Conservation (phyloP, 495 filamentous ascomycete species). For the Echria macrotheca region DNA sequence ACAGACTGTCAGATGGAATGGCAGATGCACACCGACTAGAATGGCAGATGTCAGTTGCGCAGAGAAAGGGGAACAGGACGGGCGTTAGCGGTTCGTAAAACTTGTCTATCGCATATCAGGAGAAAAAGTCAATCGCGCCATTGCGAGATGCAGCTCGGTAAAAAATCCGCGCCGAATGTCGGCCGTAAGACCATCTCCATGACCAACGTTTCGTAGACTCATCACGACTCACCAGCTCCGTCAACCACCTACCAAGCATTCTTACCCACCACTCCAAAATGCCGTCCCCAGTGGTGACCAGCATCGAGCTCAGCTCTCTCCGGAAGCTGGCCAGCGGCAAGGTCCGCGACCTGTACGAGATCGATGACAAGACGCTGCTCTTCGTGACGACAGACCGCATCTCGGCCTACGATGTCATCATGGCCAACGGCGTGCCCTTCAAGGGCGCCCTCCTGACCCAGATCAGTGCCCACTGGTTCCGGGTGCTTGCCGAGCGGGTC, state of each 20-base stretch:
- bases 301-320: constrained; percentile 26
- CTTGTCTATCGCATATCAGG: too few species aligned
- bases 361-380: constrained; percentile 70
- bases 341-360: constrained; percentile 74
- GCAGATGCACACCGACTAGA: too few species aligned
- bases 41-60: too few species aligned
- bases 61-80: too few species aligned
- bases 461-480: constrained; percentile 82
- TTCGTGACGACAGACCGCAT: constrained; percentile 85
- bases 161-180: constrained; percentile 13
- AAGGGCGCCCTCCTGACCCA: constrained; percentile 84
- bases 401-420: constrained; percentile 89
- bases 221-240: background rate
- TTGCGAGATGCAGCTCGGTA: too few species aligned
- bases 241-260: background rate
- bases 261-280: background rate
- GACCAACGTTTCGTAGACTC: too few species aligned
- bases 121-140: too few species aligned
- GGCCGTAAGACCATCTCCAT: constrained; percentile 7
- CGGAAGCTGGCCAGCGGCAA: constrained; percentile 51
- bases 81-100: too few species aligned
- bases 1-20: too few species aligned
- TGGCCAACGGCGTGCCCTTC: constrained; percentile 78
- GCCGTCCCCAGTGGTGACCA: constrained; percentile 19
- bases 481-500: constrained; percentile 57